Evolutionary conservation across 495 filamentous ascomycete genomes (phyloP).

Genomic region (Baudoinia panamericana): DNA sequence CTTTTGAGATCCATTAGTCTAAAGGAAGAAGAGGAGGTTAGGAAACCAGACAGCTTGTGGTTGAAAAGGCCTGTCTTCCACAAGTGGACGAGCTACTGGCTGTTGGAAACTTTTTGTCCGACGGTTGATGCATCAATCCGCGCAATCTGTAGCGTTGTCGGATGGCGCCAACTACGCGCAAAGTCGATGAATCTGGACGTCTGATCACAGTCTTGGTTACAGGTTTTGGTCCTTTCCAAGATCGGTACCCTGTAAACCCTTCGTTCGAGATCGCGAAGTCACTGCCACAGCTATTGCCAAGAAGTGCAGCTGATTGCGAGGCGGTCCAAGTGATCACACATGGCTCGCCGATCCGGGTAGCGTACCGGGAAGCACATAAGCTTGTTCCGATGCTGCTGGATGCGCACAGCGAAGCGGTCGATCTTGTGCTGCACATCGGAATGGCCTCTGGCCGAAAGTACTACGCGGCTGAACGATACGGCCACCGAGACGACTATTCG

Average conservation of each 20-base stretch:
- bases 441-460: conserved; percentile 57
- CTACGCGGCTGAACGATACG: conserved; percentile 58
- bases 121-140: no score
- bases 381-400: conserved; percentile 39
- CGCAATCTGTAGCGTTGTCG: no score
- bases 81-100: no score
- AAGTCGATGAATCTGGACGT: not conserved
- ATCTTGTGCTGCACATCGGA: conserved; percentile 65
- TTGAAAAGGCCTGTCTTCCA: no score
- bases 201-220: conserved; percentile 17
- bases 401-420: conserved; percentile 28
- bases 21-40: no score
- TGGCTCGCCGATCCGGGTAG: conserved; percentile 52
- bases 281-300: conserved; percentile 15
- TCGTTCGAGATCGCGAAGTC: conserved; percentile 11
- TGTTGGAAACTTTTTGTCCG: no score
- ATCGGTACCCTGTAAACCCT: conserved; percentile 14
- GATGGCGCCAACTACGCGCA: not conserved
- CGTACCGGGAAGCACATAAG: conserved; percentile 50
- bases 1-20: no score
- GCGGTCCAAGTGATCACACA: conserved; percentile 51
- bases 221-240: conserved; percentile 18
- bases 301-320: conserved; percentile 5
- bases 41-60: no score
- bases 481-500: conserved; percentile 62